A percentile compares a stretch with the other conserved stretches of the same genome.
Conservation (phyloP, 2,329 filamentous ascomycete species). For the Endothia cerciana region DNA sequence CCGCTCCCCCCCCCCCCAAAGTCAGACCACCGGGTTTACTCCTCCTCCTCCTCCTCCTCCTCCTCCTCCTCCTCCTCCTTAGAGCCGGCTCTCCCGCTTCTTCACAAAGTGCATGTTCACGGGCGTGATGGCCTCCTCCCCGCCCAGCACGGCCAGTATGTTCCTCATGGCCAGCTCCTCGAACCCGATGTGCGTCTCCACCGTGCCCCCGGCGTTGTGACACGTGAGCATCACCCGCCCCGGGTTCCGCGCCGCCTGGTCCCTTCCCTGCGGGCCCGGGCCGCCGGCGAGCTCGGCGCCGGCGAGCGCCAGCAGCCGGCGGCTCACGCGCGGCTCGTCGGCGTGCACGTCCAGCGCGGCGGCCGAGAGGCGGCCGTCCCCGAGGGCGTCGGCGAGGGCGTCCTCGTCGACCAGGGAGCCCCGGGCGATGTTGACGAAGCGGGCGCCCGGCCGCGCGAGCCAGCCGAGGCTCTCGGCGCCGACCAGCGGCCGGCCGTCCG, state of each 20-base stretch:
- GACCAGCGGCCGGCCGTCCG: conserved; percentile 54
- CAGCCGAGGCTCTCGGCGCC: conserved; percentile 49
- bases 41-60: not conserved
- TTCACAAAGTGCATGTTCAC: conserved; percentile 63
- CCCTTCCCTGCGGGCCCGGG: not conserved
- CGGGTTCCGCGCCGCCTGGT: conserved; percentile 19
- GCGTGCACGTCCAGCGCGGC: conserved; percentile 69
- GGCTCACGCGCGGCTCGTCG: conserved; percentile 59
- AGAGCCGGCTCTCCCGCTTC: conserved; percentile 23
- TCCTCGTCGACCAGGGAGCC: conserved; percentile 68
- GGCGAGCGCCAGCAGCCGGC: conserved; percentile 47
- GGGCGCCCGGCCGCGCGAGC: conserved; percentile 58
- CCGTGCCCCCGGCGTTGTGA: conserved; percentile 69
- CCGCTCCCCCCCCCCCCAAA: no score
- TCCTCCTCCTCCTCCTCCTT: not conserved
- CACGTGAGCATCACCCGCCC: conserved; percentile 63
- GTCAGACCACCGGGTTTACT: no score
- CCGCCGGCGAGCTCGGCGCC: conserved; percentile 28
- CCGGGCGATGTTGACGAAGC: conserved; percentile 69
- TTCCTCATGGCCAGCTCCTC: conserved; percentile 71
- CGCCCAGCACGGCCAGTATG: conserved; percentile 61
- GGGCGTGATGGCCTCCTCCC: conserved; percentile 58
- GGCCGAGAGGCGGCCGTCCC: conserved; percentile 51
- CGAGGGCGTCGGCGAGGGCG: conserved; percentile 62
- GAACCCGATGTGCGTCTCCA: conserved; percentile 69